phyloP scores from a whole-genome alignment of 768 basidiomycete species.

The Termitomyces sp. region DNA sequence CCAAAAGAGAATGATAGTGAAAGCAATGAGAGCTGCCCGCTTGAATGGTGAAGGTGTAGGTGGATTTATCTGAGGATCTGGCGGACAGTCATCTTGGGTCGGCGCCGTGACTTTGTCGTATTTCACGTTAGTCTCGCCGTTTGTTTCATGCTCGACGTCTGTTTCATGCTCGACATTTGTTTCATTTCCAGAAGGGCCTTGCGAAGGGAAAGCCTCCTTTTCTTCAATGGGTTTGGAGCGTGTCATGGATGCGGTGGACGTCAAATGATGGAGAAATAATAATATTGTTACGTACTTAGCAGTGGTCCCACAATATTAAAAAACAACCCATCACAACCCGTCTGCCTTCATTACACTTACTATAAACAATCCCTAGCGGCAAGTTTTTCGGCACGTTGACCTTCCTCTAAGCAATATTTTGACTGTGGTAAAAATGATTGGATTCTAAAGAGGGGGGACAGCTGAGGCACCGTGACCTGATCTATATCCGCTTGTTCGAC shows the following conservation, averaged over 20 bases:
- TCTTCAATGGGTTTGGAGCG: not conserved
- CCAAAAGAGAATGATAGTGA: slow-evolving; percentile 39
- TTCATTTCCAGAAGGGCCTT: not conserved
- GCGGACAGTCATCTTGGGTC: not conserved
- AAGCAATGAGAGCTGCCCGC: slow-evolving; percentile 35
- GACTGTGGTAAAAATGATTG: not conserved
- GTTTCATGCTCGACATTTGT: not conserved
- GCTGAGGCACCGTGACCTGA: not conserved
- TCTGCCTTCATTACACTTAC: not conserved
- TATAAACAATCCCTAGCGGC: not conserved
- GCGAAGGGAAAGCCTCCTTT: not conserved
- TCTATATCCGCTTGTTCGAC: not conserved
- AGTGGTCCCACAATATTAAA: not conserved
- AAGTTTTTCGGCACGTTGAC: not conserved
- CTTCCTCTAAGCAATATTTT: no score
- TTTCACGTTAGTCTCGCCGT: not conserved
- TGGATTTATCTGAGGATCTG: slow-evolving; percentile 29
- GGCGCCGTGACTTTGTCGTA: not conserved
- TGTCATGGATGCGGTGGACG: not conserved
- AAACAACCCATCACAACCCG: not conserved
- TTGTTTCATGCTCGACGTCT: not conserved
- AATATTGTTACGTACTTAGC: not conserved
- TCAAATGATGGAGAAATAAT: not conserved
- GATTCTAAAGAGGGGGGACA: not conserved
- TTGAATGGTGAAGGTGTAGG: slow-evolving; percentile 40